Conservation (phyloP, 352 stramenopile species). For the Poterioochromonas sp. region DNA sequence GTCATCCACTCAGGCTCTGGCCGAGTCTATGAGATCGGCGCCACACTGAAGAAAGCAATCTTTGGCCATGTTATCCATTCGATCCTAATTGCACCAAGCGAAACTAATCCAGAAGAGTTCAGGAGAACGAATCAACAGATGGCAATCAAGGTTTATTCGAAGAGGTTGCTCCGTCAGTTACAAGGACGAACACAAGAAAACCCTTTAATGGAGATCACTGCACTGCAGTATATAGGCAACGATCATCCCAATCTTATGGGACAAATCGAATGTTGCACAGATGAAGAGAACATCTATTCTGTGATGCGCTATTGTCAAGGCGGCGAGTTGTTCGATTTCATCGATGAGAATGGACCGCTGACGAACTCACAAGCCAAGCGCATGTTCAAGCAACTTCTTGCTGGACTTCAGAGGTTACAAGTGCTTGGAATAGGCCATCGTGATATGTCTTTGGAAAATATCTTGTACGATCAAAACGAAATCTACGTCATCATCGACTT, state of each 20-base stretch:
- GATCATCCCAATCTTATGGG: constrained; percentile 39
- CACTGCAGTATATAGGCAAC: constrained; percentile 37
- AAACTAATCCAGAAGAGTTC: not conserved
- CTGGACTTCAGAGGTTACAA: constrained; percentile 58
- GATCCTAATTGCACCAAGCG: not conserved
- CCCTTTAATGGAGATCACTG: constrained; percentile 40
- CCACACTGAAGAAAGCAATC: not conserved
- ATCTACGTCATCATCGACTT: constrained; percentile 67
- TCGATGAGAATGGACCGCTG: constrained; percentile 49
- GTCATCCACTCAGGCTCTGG: no score
- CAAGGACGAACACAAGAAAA: constrained; percentile 37
- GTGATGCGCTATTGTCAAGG: constrained; percentile 60
- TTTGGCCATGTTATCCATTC: not conserved
- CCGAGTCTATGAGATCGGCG: constrained; percentile 1
- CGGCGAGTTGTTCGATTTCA: constrained; percentile 62
- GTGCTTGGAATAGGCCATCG: constrained; percentile 67
- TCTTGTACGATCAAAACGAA: constrained; percentile 69
- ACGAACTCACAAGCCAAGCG: constrained; percentile 33
- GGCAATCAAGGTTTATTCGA: constrained; percentile 30
- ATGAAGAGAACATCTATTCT: constrained; percentile 56
- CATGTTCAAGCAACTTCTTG: constrained; percentile 61
- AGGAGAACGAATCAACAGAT: not conserved
- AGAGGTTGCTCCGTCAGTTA: not conserved
- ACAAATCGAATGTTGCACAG: constrained; percentile 39
- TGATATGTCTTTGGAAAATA: constrained; percentile 94